These are phyloP conservation scores for Alternaria atra DNA, from an alignment of 2,329 filamentous ascomycete genomes.

Conservation along the genomic window DNA sequence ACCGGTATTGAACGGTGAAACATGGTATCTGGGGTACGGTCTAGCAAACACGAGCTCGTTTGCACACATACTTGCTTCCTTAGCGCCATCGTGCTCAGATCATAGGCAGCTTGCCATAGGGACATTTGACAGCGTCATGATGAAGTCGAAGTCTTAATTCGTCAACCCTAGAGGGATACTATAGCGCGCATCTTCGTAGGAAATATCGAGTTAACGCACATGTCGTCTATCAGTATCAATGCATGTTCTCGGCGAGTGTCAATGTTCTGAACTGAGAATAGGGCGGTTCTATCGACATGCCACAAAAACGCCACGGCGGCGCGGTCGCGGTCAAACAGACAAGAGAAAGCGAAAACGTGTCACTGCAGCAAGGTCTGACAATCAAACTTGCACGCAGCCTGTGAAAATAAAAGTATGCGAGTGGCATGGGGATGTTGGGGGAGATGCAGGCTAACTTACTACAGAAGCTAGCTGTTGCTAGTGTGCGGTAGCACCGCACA, in stretches of 20 bases:
- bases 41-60: no score
- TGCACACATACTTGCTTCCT: no score
- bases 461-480: not conserved
- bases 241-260: not conserved
- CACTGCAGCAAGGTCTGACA: not conserved
- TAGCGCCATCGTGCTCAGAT: no score
- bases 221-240: not conserved
- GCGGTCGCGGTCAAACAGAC: not conserved
- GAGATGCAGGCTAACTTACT: not conserved
- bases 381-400: not conserved
- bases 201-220: not conserved
- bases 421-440: not conserved
- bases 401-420: not conserved
- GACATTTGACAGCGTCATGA: no score
- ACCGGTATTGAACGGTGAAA: not conserved
- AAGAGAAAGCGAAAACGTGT: not conserved
- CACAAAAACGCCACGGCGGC: not conserved
- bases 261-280: not conserved
- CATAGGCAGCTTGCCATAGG: no score
- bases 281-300: not conserved
- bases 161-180: not conserved
- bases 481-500: not conserved
- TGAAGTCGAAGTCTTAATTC: no score
- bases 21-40: not conserved
- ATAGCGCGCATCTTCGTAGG: not conserved